Conservation (phyloP, 2,329 filamentous ascomycete species). For the Cercospora janseana region DNA sequence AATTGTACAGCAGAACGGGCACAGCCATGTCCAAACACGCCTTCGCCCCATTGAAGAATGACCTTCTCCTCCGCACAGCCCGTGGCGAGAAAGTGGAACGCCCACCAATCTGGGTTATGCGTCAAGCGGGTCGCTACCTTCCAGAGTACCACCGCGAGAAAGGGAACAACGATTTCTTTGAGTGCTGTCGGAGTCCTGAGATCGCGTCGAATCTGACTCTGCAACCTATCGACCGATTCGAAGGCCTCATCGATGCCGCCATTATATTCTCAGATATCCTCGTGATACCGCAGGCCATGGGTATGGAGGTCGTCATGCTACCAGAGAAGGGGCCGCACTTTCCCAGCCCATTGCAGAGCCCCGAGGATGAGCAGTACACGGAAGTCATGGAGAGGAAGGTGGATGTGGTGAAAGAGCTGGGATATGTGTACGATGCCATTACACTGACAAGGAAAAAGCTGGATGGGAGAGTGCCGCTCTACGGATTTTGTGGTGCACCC, state of each 20-base stretch:
- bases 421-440: constrained; percentile 95
- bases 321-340: constrained; percentile 97
- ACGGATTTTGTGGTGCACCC: constrained; percentile 94
- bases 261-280: constrained; percentile 99
- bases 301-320: constrained; percentile 98
- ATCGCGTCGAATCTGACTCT: constrained; percentile 90
- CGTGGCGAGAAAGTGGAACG: constrained; percentile 88
- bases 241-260: constrained; percentile 86
- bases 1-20: background rate
- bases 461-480: constrained; percentile 81
- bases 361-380: constrained; percentile 78
- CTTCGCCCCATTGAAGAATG: constrained; percentile 87
- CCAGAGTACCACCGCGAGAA: constrained; percentile 98
- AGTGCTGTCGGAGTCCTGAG: constrained; percentile 90
- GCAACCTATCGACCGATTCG: constrained; percentile 89
- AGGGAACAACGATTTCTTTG: constrained; percentile 88
- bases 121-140: constrained; percentile 95
- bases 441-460: constrained; percentile 87
- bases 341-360: constrained; percentile 74
- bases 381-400: constrained; percentile 73
- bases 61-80: constrained; percentile 84
- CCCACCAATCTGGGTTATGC: constrained; percentile 98
- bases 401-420: constrained; percentile 79
- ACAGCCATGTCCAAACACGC: constrained; percentile 36
- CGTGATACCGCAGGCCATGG: constrained; percentile 95